Evolutionary conservation across 1,284 basidiomycete genomes (phyloP).

Genomic region (Tetrapyrgos nigripes): DNA sequence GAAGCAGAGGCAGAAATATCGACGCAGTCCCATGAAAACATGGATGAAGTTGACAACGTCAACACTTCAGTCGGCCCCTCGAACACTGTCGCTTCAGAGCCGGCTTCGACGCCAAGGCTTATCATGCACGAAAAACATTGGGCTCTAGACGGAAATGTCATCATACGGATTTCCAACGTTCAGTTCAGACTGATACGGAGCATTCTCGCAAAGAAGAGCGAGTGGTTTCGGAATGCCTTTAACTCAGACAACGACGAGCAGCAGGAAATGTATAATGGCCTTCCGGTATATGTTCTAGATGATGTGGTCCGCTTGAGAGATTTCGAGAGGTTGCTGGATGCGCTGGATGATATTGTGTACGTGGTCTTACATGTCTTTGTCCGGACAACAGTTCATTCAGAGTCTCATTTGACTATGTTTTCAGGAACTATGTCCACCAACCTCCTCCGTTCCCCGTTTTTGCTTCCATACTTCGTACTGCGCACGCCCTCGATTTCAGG

Average conservation of each 20-base stretch:
- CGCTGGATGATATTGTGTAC: slow-evolving; percentile 27
- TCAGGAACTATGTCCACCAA: slow-evolving; percentile 20
- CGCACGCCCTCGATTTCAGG: slow-evolving; percentile 22
- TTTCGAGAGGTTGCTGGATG: slow-evolving; percentile 24
- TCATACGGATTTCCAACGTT: slow-evolving; percentile 14
- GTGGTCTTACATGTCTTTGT: too few species aligned
- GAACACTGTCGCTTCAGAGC: too few species aligned
- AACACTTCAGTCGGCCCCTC: too few species aligned
- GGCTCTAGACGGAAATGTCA: slow-evolving; percentile 18
- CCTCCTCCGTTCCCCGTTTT: slow-evolving; percentile 22
- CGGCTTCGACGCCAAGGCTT: too few species aligned
- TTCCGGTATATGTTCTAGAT: slow-evolving; percentile 18
- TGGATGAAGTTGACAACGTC: too few species aligned
- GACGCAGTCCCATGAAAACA: too few species aligned
- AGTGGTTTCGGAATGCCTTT: not conserved
- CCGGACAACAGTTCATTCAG: too few species aligned
- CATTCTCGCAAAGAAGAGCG: slow-evolving; percentile 16
- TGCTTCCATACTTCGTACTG: slow-evolving; percentile 25
- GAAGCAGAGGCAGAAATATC: too few species aligned
- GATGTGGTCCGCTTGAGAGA: slow-evolving; percentile 21
- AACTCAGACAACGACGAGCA: not conserved
- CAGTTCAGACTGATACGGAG: slow-evolving; percentile 17
- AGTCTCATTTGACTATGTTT: too few species aligned
- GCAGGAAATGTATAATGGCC: slow-evolving; percentile 5
- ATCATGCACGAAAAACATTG: slow-evolving; percentile 14